Conservation (phyloP, 202 grass and related monocot species). For the Panicum hallii region DNA sequence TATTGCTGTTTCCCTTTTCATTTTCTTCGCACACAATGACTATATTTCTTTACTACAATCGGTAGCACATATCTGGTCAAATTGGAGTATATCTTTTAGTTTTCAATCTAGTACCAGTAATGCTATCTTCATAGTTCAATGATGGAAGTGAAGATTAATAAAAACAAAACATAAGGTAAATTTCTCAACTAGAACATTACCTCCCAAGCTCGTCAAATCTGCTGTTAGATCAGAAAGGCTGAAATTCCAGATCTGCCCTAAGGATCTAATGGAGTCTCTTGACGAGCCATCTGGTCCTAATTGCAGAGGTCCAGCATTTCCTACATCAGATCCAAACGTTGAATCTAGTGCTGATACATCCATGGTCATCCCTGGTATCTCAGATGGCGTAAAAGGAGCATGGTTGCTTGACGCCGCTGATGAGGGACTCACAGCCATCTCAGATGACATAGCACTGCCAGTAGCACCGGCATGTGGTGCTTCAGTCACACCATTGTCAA, state of each 20-base stretch:
- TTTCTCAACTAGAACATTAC: conserved; percentile 49
- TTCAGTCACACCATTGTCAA: conserved; percentile 53
- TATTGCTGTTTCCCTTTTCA: not conserved
- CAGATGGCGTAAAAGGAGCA: conserved; percentile 86
- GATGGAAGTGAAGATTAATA: not conserved
- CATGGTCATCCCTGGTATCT: conserved; percentile 87
- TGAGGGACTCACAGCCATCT: conserved; percentile 90
- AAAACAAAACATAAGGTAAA: conserved; percentile 38
- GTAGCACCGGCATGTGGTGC: conserved; percentile 49
- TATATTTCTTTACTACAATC: not conserved
- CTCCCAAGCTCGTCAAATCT: conserved; percentile 94
- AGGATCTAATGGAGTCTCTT: conserved; percentile 83
- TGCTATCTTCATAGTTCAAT: not conserved
- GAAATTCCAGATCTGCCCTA: conserved; percentile 97
- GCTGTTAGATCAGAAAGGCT: conserved; percentile 93
- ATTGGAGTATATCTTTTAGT: not conserved
- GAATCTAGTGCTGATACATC: conserved; percentile 77
- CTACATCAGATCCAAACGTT: conserved; percentile 64
- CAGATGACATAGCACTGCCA: conserved; percentile 62
- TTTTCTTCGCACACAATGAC: not conserved
- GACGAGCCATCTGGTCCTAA: conserved; percentile 77
- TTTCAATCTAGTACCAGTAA: not conserved
- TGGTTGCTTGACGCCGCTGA: conserved; percentile 92
- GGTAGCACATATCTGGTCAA: not conserved
- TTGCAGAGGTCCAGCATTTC: conserved; percentile 66